Evolutionary conservation across 2,329 filamentous ascomycete species (phyloP).

Genomic region (Aspergillus transmontanensis): DNA sequence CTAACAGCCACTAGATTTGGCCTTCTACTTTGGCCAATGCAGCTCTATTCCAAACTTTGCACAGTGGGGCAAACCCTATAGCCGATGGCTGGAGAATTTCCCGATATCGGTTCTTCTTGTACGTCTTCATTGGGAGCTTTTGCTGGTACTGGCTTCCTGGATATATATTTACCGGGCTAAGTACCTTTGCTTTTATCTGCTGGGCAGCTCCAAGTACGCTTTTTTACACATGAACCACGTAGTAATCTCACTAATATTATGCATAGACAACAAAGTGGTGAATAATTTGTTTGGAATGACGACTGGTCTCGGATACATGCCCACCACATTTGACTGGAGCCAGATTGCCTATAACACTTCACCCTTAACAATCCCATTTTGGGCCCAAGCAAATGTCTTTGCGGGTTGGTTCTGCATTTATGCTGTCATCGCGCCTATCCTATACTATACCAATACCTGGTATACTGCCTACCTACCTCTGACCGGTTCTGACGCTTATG

Average conservation of each 20-base stretch:
- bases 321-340: slow-evolving; percentile 57
- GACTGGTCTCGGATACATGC: slow-evolving; percentile 50
- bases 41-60: slow-evolving; percentile 38
- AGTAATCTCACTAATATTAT: slow-evolving; percentile 33
- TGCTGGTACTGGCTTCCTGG: slow-evolving; percentile 34
- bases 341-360: slow-evolving; percentile 31
- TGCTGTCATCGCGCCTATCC: slow-evolving; percentile 36
- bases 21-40: slow-evolving; percentile 38
- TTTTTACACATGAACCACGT: slow-evolving; percentile 3
- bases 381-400: slow-evolving; percentile 44
- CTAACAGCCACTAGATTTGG: slow-evolving; percentile 30
- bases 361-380: slow-evolving; percentile 35
- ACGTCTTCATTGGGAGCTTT: slow-evolving; percentile 23
- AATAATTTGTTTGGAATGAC: slow-evolving; percentile 45
- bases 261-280: slow-evolving; percentile 35
- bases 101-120: slow-evolving; percentile 28
- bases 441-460: slow-evolving; percentile 36
- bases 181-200: slow-evolving; percentile 39
- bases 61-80: slow-evolving; percentile 35
- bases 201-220: slow-evolving; percentile 49
- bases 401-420: slow-evolving; percentile 40
- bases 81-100: slow-evolving; percentile 39
- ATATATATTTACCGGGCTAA: slow-evolving; percentile 32
- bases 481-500: slow-evolving; percentile 32
- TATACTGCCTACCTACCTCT: slow-evolving; percentile 32